Evolutionary conservation across 2,329 filamentous ascomycete species (phyloP), one percentile per base, ranked within the genome.

Genomic region (Fusarium paranaense): DNA sequence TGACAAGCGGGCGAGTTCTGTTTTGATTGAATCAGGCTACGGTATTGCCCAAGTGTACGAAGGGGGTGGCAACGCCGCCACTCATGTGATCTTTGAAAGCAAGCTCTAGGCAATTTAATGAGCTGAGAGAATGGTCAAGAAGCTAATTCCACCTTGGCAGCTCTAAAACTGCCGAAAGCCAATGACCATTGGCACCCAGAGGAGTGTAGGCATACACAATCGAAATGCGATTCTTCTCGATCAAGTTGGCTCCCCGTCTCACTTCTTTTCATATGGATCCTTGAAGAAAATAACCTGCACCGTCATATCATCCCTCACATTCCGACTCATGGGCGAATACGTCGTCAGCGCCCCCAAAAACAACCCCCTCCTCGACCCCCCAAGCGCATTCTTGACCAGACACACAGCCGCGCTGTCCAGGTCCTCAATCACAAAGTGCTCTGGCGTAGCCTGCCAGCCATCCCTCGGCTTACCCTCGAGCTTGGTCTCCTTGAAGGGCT

Each of bases 321-420:
- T 78, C 71, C 94, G 86, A 42, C 92, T 92, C 75, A 92, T 90
- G 0, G 94, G 94, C 71, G 90, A 90, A 10, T 90, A 90, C 32
- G 94, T 86, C 2, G 93, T 94, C 78, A 96, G 84, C 58, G 94
- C 83, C 6, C 93, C 94, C 73, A 91, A 91, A 27, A 97, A 86
- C 86, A 95, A 90, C 77, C 94, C 92, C 73, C 89, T 87, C 74
- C 95, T 90, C 67, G 90, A 92, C 6, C 94, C 94, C 42, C 94
- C 94, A 16, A 97, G 88, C 1, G 93, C 93, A 78, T 97, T 97
- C 71, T 94, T 90, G 47, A 95, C 89, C 42, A 97, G 87, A 82
- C 96, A 94, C 1, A 94, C 95, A 0, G 94, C 94, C 7, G 90
- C 94, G 77, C 95, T 97, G 80, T 92, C 92, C 14, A 83, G 65